Evolutionary conservation across 2,329 filamentous ascomycete genomes (phyloP), one percentile per base, ranked within the genome.

Genomic region (Phaeomoniella chlamydospora): DNA sequence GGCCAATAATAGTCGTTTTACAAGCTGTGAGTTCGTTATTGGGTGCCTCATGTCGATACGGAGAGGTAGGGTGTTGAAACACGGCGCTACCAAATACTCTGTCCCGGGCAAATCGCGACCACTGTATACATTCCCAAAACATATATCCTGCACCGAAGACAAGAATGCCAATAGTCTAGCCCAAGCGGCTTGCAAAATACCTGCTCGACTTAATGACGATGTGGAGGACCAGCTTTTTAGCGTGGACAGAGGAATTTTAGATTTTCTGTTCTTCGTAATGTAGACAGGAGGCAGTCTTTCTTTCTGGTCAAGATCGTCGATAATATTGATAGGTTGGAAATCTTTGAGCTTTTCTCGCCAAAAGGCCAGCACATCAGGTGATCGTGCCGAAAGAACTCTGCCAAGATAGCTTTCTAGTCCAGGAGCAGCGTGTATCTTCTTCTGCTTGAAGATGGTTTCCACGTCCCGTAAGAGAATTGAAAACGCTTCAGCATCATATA

Each of bases 41-140:
- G 52, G 52, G 2, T 51, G 50, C 1, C 64, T 56, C 6, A 81
- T 41, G 18, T 73, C 57, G 12, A 74, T 58, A 16, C 84, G 71
- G 2, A 86, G 51, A 0, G 87, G 85, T 10, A 94, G 58, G 0
- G 87, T 93, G 50, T 94, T 94, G 64, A 94, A 94, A 52, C 85
- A 93, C 0, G 87, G 87, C 0, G 83, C 85, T n/a, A 92, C 72
- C 4, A 94, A 68, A 3, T 67, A 63, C 26, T 87, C 76, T 9
- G 88, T 62, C 0, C 69, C 71, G 0, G 72, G 58, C 6, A 83
- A 51, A 1, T 76, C 78, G 5, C 87, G 74, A 2, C 87, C 86
- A 49, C 75, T 87, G 38, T 88, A 70, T 2, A 94, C 78, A 46
- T 84, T 90, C 1, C 88, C 87, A 49, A 94, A 94, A 52, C 83